phyloP scores from a whole-genome alignment of 352 stramenopile genomes.

The Pythium apleroticum region DNA sequence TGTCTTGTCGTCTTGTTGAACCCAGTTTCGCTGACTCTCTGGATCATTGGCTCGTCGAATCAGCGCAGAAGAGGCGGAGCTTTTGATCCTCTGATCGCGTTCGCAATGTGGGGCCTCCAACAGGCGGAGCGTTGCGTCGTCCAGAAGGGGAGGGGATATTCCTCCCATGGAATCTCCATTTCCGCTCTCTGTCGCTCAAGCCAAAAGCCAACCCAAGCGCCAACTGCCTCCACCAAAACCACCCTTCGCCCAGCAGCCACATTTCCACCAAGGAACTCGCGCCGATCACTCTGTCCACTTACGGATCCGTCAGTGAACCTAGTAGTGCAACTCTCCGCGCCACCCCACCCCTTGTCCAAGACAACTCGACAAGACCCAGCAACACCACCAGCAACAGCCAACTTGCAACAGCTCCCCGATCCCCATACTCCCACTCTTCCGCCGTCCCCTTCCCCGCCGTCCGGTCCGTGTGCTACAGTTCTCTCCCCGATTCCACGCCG shows the following conservation, averaged over 20 bases:
- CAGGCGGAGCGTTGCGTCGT: neutral
- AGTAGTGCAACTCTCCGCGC: neutral
- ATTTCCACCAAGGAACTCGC: neutral
- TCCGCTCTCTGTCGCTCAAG: neutral
- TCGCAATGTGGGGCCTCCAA: neutral
- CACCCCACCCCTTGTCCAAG: neutral
- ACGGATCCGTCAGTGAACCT: neutral
- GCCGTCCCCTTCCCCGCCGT: conserved; percentile 1
- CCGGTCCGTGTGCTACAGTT: conserved; percentile 3
- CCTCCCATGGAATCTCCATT: neutral
- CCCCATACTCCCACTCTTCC: conserved; percentile 1
- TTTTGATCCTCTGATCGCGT: neutral
- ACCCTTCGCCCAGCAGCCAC: neutral
- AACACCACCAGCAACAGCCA: neutral
- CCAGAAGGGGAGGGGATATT: neutral
- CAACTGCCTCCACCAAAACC: neutral
- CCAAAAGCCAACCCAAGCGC: neutral
- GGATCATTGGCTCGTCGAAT: neutral
- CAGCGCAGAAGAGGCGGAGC: neutral
- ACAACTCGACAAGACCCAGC: conserved; percentile 2
- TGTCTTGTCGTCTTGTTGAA: neutral
- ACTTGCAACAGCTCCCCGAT: conserved; percentile 1
- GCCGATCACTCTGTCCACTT: conserved; percentile 5
- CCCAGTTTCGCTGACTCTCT: neutral
- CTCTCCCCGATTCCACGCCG: neutral